Conservation (phyloP, 2,329 filamentous ascomycete genomes). For the Byssoonygena ceratinophila region DNA sequence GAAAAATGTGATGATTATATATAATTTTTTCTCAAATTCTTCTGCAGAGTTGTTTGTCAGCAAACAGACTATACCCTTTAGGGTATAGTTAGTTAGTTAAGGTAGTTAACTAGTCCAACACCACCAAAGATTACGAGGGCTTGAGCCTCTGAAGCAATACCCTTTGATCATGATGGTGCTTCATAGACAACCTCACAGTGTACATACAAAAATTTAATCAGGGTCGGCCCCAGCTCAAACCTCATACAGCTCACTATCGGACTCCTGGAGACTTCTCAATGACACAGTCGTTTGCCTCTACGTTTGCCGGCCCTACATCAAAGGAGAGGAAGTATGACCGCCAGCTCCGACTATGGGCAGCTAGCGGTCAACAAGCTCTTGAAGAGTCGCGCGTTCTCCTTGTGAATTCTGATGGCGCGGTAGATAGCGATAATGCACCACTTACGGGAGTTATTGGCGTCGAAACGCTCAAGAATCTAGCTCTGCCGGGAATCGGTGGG, state of each 20-base stretch:
- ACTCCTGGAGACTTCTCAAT: conserved; percentile 17
- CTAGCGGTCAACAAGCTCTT: conserved; percentile 76
- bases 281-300: conserved; percentile 29
- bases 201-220: no score
- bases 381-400: conserved; percentile 88
- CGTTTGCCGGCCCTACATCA: conserved; percentile 42
- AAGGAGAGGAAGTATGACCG: conserved; percentile 80
- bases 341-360: conserved; percentile 90
- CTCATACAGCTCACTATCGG: background rate
- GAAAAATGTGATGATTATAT: no score
- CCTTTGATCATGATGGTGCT: no score
- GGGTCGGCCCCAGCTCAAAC: background rate
- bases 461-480: conserved; percentile 93
- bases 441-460: conserved; percentile 77
- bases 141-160: no score
- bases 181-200: no score
- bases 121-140: no score
- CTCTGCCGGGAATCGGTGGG: conserved; percentile 78
- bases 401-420: conserved; percentile 55
- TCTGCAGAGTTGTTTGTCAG: no score
- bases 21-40: no score
- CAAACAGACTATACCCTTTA: no score
- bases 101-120: no score
- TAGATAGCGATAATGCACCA: conserved; percentile 26
- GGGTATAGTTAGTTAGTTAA: no score